These are phyloP conservation scores for Podospora pseudoanserina DNA, from an alignment of 495 filamentous ascomycete species.

Conservation along the genomic window DNA sequence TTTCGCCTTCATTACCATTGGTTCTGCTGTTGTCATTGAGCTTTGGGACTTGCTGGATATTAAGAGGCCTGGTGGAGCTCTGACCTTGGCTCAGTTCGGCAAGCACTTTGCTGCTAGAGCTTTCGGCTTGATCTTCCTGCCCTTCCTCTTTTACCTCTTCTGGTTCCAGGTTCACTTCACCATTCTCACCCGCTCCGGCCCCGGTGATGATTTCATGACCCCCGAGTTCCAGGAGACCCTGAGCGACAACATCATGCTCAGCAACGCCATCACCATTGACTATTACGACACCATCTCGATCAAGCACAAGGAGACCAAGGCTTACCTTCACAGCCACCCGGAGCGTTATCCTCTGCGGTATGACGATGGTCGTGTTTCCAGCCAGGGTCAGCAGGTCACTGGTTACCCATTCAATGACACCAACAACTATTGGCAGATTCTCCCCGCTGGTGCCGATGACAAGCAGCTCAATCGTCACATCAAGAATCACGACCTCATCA, in stretches of 20 bases:
- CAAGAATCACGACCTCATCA: constrained; percentile 80
- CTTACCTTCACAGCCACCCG: constrained; percentile 88
- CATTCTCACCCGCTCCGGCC: constrained; percentile 81
- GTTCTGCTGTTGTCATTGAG: constrained; percentile 87
- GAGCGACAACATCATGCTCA: constrained; percentile 86
- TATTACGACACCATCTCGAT: constrained; percentile 88
- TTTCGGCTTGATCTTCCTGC: constrained; percentile 78
- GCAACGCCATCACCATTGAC: constrained; percentile 77
- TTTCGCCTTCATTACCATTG: constrained; percentile 97
- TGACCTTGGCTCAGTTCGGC: constrained; percentile 71
- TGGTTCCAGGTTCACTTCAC: constrained; percentile 99
- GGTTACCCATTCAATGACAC: constrained; percentile 98
- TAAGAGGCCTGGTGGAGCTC: constrained; percentile 70
- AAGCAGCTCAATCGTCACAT: constrained; percentile 58
- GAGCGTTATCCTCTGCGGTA: constrained; percentile 90
- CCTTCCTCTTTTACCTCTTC: constrained; percentile 97
- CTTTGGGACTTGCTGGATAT: constrained; percentile 92
- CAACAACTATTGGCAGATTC: constrained; percentile 96
- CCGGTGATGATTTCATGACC: constrained; percentile 98
- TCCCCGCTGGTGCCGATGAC: constrained; percentile 59
- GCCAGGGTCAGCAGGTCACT: constrained; percentile 96
- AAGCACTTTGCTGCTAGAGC: constrained; percentile 88
- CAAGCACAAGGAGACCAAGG: constrained; percentile 94
- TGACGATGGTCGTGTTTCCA: constrained; percentile 95
- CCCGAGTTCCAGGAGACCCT: constrained; percentile 97